phyloP scores from a whole-genome alignment of 257 asterid genomes.

The Solanum sejunctum region DNA sequence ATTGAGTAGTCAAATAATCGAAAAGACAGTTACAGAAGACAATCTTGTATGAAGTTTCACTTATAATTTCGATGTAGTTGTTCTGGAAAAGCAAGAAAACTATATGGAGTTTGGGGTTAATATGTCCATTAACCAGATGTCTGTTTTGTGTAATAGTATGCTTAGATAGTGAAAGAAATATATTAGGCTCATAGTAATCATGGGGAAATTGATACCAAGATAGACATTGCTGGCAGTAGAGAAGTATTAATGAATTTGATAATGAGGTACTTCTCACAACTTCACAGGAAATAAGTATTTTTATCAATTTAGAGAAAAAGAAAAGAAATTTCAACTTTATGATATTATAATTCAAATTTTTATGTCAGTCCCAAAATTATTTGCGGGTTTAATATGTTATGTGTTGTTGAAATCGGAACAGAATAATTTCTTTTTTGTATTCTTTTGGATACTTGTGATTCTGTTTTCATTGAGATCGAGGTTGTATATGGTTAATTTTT shows the following conservation, averaged over 20 bases:
- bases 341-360: background rate
- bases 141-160: background rate
- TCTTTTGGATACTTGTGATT: background rate
- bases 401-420: background rate
- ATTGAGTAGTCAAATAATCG: background rate
- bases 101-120: background rate
- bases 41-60: background rate
- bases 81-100: background rate
- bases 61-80: background rate
- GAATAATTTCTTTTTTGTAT: background rate
- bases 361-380: background rate
- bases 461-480: background rate
- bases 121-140: background rate
- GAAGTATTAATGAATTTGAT: background rate
- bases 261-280: background rate
- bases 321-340: background rate
- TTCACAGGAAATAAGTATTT: background rate
- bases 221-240: background rate
- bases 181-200: background rate
- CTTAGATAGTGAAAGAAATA: background rate
- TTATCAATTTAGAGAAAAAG: background rate
- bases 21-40: background rate
- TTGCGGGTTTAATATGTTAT: background rate
- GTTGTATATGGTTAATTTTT: background rate
- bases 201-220: background rate